phyloP scores from a whole-genome alignment of 2,329 filamentous ascomycete species.

The Truncatella angustata region DNA sequence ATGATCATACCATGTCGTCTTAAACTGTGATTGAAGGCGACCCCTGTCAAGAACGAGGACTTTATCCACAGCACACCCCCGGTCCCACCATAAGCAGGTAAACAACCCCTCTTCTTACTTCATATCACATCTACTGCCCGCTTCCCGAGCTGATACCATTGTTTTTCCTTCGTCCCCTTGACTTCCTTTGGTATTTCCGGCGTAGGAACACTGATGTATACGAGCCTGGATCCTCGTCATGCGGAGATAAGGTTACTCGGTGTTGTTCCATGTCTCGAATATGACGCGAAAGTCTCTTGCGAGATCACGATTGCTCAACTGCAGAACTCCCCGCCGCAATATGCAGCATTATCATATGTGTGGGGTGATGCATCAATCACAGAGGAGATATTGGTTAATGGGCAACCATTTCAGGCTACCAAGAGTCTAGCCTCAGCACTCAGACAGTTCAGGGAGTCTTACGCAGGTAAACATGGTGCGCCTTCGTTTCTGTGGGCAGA shows the following conservation, averaged over 20 bases:
- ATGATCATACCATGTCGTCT: no score
- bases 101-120: no score
- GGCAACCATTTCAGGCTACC: not conserved
- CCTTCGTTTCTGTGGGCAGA: not conserved
- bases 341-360: slow-evolving; percentile 1
- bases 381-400: not conserved
- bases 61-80: no score
- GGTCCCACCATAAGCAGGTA: no score
- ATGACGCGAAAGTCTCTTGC: not conserved
- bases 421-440: slow-evolving; percentile 1
- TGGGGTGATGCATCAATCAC: not conserved
- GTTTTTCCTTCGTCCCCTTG: no score
- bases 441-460: not conserved
- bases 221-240: not conserved
- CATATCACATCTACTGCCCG: no score
- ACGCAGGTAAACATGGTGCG: not conserved
- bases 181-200: no score
- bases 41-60: no score
- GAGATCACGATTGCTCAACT: not conserved
- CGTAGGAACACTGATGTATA: not conserved
- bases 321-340: not conserved
- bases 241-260: not conserved
- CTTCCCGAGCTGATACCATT: no score
- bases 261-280: not conserved
- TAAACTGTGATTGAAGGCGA: no score